Conservation (phyloP, 2,329 filamentous ascomycete species). For the Xylariaceae sp. region DNA sequence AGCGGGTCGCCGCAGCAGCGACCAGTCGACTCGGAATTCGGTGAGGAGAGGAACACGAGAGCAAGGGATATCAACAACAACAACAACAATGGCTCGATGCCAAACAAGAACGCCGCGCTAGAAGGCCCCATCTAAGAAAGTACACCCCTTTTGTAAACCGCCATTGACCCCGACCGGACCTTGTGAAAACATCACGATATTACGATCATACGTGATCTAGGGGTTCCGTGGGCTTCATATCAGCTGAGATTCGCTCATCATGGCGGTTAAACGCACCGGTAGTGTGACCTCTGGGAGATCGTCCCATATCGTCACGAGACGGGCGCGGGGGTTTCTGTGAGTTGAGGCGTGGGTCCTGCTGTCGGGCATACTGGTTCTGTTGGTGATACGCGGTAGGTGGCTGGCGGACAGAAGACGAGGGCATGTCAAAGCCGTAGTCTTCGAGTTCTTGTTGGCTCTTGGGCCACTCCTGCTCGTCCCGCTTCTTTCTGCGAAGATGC, state of each 20-base stretch:
- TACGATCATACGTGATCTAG: slow-evolving; percentile 17
- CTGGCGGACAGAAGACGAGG: slow-evolving; percentile 11
- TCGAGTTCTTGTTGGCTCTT: slow-evolving; percentile 32
- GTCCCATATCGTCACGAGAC: slow-evolving; percentile 17
- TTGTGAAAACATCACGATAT: neutral
- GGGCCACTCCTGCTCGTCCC: slow-evolving; percentile 28
- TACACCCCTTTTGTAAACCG: neutral
- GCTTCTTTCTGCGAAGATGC: slow-evolving; percentile 25
- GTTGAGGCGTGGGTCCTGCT: neutral
- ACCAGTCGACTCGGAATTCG: neutral
- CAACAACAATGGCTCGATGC: neutral
- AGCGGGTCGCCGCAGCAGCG: neutral
- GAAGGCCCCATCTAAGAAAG: slow-evolving; percentile 5
- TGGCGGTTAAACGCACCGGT: slow-evolving; percentile 19
- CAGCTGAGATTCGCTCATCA: slow-evolving; percentile 17
- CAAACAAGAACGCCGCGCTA: slow-evolving; percentile 17
- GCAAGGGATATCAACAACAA: slow-evolving; percentile 6
- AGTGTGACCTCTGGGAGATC: slow-evolving; percentile 16
- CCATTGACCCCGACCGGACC: neutral
- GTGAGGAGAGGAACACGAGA: neutral
- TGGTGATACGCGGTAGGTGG: slow-evolving; percentile 3
- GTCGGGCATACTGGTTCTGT: neutral
- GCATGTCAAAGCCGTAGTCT: slow-evolving; percentile 27
- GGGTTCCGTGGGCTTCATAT: slow-evolving; percentile 19
- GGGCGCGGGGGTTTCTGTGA: slow-evolving; percentile 4